Evolutionary conservation across 148 eudicot genomes (phyloP).

Genomic region (Oxyria digyna): DNA sequence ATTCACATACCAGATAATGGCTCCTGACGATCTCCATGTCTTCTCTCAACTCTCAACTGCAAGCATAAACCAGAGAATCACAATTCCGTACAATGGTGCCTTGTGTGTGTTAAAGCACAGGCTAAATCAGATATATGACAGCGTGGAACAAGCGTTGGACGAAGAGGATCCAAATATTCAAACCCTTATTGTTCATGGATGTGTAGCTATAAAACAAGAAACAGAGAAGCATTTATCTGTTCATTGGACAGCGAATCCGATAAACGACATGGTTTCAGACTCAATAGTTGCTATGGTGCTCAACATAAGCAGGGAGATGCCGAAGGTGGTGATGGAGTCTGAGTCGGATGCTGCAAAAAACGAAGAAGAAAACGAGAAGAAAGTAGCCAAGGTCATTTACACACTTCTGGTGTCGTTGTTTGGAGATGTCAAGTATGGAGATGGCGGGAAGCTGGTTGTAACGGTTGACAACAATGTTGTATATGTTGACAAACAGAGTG

Average conservation of each 20-base stretch:
- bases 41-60: conserved; percentile 86
- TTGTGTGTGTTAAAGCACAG: conserved; percentile 67
- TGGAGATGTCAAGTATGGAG: conserved; percentile 74
- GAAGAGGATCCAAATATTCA: conserved; percentile 47
- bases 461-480: conserved; percentile 67
- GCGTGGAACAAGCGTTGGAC: conserved; percentile 52
- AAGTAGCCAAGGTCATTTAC: conserved; percentile 55
- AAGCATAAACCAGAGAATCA: conserved; percentile 67
- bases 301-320: conserved; percentile 77
- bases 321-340: conserved; percentile 63
- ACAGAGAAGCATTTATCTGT: conserved; percentile 72
- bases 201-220: conserved; percentile 66
- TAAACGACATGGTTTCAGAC: conserved; percentile 92
- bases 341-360: conserved; percentile 34
- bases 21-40: conserved; percentile 79
- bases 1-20: conserved; percentile 89
- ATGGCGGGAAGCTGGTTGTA: conserved; percentile 58
- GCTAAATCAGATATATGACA: conserved; percentile 77
- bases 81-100: conserved; percentile 82
- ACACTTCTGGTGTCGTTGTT: conserved; percentile 70
- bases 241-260: conserved; percentile 82
- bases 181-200: conserved; percentile 52
- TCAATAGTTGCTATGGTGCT: conserved; percentile 77
- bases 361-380: conserved; percentile 57
- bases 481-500: conserved; percentile 54